phyloP scores from a whole-genome alignment of 2,329 filamentous ascomycete species.

The Cercospora brassicicola region DNA sequence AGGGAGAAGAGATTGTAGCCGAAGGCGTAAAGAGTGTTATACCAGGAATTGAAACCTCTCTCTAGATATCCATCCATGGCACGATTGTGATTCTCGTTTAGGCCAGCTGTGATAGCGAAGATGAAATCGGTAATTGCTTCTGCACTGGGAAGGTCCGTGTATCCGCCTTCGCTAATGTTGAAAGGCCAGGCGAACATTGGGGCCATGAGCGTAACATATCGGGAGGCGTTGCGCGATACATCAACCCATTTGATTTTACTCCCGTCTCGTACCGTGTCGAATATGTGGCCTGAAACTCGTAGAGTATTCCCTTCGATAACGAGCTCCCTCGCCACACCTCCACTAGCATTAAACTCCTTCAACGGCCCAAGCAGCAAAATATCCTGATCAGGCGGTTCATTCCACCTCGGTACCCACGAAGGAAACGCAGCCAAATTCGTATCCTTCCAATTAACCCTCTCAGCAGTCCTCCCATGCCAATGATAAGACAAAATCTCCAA shows the following conservation, averaged over 20 bases:
- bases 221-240: not conserved
- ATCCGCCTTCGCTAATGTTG: not conserved
- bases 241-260: not conserved
- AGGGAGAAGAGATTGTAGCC: not conserved
- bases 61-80: not conserved
- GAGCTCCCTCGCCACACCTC: not conserved
- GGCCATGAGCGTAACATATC: not conserved
- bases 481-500: not conserved
- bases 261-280: not conserved
- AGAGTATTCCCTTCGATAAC: not conserved
- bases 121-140: not conserved
- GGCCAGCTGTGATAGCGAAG: not conserved
- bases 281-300: not conserved
- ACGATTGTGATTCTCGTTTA: not conserved
- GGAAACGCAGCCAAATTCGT: not conserved
- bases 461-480: not conserved
- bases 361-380: not conserved
- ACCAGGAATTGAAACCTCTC: not conserved
- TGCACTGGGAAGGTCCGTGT: not conserved
- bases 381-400: not conserved
- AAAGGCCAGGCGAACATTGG: not conserved
- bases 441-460: too few species aligned
- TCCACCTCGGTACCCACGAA: not conserved
- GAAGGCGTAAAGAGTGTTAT: not conserved
- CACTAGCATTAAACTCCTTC: not conserved